These are phyloP conservation scores for Phytophthora cactorum DNA, from an alignment of 352 stramenopile species.

Conservation along the genomic window DNA sequence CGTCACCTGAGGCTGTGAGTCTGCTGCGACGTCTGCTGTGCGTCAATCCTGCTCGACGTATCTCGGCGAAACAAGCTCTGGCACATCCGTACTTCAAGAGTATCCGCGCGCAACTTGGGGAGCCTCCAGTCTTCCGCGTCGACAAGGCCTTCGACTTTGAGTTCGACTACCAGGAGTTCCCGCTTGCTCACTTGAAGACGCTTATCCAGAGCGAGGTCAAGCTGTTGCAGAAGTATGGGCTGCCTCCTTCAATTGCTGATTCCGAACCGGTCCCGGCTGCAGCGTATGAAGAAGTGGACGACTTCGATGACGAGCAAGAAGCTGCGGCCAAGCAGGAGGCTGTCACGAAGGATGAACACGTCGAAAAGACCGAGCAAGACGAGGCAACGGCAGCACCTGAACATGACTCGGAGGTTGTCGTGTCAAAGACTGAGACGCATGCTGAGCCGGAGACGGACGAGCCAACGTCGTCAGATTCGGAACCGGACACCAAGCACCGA, in stretches of 20 bases:
- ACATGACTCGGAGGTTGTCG: not conserved
- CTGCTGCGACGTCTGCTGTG: conserved; percentile 74
- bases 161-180: conserved; percentile 80
- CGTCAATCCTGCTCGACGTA: conserved; percentile 91
- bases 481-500: conserved; percentile 32
- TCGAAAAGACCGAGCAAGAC: conserved; percentile 3
- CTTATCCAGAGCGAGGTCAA: conserved; percentile 85
- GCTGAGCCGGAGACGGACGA: conserved; percentile 52
- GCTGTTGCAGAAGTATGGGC: conserved; percentile 61
- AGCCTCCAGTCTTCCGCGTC: conserved; percentile 71
- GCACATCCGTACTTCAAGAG: conserved; percentile 92
- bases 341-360: not conserved
- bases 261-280: conserved; percentile 1
- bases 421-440: conserved; percentile 5
- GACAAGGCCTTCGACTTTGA: conserved; percentile 82
- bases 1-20: conserved; percentile 72
- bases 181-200: conserved; percentile 60
- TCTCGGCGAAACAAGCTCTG: conserved; percentile 90
- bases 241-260: conserved; percentile 9
- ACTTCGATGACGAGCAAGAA: not conserved
- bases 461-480: conserved; percentile 35
- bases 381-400: conserved; percentile 2
- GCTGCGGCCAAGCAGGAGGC: conserved; percentile 1
- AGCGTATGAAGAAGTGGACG: conserved; percentile 8
- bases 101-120: conserved; percentile 72